Evolutionary conservation across 2,329 filamentous ascomycete genomes (phyloP), one percentile per base, ranked within the genome.

Genomic region (Malbranchea cinnamomea): DNA sequence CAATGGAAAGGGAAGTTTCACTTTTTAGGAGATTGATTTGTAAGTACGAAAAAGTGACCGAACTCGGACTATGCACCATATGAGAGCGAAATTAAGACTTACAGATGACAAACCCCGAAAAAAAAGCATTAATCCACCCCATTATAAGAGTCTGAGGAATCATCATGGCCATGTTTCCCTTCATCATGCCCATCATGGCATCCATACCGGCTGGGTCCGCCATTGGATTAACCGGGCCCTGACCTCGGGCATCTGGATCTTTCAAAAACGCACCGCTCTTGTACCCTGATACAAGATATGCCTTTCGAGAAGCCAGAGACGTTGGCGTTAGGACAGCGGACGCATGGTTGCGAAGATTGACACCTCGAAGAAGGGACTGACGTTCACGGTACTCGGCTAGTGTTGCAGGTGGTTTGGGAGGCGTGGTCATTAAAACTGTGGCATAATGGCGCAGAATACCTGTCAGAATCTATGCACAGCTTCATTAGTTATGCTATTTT

Each of bases 101-200:
- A 92, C 83, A 83, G 39, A 98, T 94, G 27, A 98, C 89, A 50
- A 94, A 98, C 18, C 89, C 89, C 30, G 83, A 91, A 49, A 98
- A 98, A 53, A 95, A 98, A 0, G 89, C 85, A 60, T 98, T 98
- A 54, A 98, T 95, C 89, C 89, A 98, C 42, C 87, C 89, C 89
- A 98, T 98, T 44, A 98, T 98, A 52, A 98, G 60, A 4, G 85
- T 95, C 58, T 98, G 93, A 28, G 89, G 89, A 35, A 98, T 83
- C 64, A 98, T 95, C 89, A 95, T 98, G 41, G 89, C 87, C 80
- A 98, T 93, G 53, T 98, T 93, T 34, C 85, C 85, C 71, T 98
- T 98, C 82, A 98, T 92, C 83, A 93, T 93, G 43, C 89, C 87
- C 89, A 98, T 98, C 89, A 98, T 98, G 43, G 85, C 87, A 52